A percentile compares a stretch with the other conserved stretches of the same genome.
Conservation (phyloP, 2,329 filamentous ascomycete species). For the Colletotrichum ledebouriae region DNA sequence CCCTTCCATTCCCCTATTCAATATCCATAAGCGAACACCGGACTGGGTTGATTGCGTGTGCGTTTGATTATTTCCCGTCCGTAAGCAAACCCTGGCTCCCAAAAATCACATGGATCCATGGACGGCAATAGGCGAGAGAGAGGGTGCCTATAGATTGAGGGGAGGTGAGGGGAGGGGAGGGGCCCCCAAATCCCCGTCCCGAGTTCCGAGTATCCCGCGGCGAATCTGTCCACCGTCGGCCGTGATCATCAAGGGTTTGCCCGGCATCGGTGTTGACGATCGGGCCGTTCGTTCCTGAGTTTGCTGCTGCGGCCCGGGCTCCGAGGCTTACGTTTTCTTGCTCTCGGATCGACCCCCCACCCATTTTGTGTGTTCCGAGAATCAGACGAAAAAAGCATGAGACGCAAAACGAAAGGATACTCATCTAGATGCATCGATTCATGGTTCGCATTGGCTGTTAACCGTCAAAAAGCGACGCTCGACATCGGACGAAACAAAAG, state of each 20-base stretch:
- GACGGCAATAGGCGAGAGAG: conserved; percentile 14
- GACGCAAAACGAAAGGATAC: not conserved
- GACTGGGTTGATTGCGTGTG: conserved; percentile 15
- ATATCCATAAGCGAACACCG: not conserved
- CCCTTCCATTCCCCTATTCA: not conserved
- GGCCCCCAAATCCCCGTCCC: not conserved
- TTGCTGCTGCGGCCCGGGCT: not conserved
- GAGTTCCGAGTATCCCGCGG: conserved; percentile 16
- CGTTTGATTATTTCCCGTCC: not conserved
- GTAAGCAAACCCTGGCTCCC: no score
- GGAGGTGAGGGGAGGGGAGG: no score
- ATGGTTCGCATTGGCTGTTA: no score
- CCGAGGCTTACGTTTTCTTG: not conserved
- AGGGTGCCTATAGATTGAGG: no score
- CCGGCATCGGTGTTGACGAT: conserved; percentile 9
- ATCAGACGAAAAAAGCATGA: not conserved
- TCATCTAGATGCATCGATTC: not conserved
- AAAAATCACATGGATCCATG: conserved; percentile 3
- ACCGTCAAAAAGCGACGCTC: no score
- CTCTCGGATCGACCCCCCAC: not conserved
- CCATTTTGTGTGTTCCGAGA: not conserved
- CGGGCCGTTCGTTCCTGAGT: not conserved
- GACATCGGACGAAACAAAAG: no score
- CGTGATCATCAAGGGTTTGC: not conserved
- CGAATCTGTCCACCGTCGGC: not conserved